Evolutionary conservation across 2,329 filamentous ascomycete species (phyloP).

Genomic region (Talaromyces sp.): DNA sequence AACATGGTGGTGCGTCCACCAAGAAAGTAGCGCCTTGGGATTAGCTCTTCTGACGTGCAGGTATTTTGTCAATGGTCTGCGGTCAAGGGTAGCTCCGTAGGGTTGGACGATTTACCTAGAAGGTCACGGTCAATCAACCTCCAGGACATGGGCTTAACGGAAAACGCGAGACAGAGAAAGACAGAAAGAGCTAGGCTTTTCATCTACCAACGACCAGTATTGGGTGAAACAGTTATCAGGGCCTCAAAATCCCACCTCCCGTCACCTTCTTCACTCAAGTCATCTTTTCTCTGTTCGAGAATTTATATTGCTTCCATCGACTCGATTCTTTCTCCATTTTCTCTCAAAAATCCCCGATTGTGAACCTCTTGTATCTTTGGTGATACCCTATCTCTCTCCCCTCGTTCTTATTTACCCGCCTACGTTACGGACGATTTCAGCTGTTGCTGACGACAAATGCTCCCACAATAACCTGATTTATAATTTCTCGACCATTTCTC

Average conservation of each 20-base stretch:
- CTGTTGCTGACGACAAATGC: neutral
- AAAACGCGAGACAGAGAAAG: neutral
- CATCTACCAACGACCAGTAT: neutral
- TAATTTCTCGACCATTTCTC: neutral
- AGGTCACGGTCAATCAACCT: slow-evolving; percentile 17
- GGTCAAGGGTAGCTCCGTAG: slow-evolving; percentile 15
- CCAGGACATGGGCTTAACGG: slow-evolving; percentile 13
- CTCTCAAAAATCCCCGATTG: neutral
- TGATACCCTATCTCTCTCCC: neutral
- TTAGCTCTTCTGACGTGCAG: slow-evolving; percentile 21
- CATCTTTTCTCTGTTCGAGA: neutral
- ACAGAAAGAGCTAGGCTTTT: slow-evolving; percentile 4
- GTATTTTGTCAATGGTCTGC: slow-evolving; percentile 6
- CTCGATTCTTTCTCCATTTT: neutral
- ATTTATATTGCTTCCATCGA: neutral
- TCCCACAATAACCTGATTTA: neutral
- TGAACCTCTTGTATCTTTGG: neutral
- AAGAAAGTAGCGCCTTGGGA: slow-evolving; percentile 11
- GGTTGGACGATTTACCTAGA: slow-evolving; percentile 22
- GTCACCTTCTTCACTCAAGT: neutral
- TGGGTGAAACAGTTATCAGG: slow-evolving; percentile 24
- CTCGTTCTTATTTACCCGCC: neutral
- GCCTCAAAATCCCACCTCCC: slow-evolving; percentile 5
- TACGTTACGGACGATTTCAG: slow-evolving; percentile 2
- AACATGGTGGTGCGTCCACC: slow-evolving; percentile 9